Conservation (phyloP, 345 rosid genomes). For the Salix dunnii region DNA sequence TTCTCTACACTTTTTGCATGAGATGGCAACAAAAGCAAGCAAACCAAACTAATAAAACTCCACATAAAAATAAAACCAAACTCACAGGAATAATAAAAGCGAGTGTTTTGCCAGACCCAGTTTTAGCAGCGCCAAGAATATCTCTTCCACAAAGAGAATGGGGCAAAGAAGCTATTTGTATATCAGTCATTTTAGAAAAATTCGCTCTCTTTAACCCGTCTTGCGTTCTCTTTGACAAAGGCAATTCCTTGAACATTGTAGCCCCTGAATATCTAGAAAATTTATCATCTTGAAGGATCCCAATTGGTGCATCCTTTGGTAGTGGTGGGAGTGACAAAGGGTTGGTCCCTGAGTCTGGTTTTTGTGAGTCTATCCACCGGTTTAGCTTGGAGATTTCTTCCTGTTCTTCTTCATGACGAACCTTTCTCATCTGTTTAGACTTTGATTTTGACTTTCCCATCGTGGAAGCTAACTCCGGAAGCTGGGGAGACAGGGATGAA, state of each 20-base stretch:
- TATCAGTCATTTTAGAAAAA: conserved; percentile 67
- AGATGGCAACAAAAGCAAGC: not conserved
- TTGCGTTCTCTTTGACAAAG: conserved; percentile 71
- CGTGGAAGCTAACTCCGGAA: not conserved
- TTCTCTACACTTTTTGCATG: too few relatives aligned
- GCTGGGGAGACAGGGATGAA: not conserved
- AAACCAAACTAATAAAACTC: not conserved
- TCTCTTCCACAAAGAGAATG: conserved; percentile 86
- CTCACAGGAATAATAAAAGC: conserved; percentile 89
- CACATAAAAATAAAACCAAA: not conserved
- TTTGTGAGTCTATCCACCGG: conserved; percentile 75
- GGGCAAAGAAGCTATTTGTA: conserved; percentile 83
- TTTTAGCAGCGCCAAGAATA: conserved; percentile 89
- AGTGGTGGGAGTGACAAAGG: conserved; percentile 58
- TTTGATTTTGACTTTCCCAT: conserved; percentile 23
- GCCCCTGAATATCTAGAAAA: conserved; percentile 69
- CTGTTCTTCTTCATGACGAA: conserved; percentile 4
- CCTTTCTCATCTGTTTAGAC: conserved; percentile 14
- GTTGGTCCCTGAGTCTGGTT: conserved; percentile 81
- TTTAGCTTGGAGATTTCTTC: conserved; percentile 53
- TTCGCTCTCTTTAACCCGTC: conserved; percentile 54
- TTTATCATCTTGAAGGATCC: conserved; percentile 40
- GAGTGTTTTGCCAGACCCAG: conserved; percentile 92
- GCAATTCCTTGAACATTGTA: conserved; percentile 57
- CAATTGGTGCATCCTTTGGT: conserved; percentile 47